Base-by-base conservation (phyloP, 805 yeast genomes). In the Kodamaea hsintzibuensis region DNA sequence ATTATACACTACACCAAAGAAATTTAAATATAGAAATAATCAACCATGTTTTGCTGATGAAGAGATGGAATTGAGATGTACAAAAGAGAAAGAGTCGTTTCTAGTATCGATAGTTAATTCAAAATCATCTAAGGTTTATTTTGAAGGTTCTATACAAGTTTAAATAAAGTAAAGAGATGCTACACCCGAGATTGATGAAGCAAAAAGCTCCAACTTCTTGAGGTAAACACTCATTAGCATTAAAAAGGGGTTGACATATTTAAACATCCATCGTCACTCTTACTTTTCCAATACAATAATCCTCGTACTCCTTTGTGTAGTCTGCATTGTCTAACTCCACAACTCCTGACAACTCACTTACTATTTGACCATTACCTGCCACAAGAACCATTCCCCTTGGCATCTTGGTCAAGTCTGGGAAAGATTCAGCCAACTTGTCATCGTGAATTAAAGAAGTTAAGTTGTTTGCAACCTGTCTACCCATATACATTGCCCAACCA, bases 1-100 rank as follows among this genome's bases (percentile, higher is more conserved):
- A 17, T 43, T 58, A 6, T 39, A 62, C 33, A 19, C 52, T 53
- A n/a, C 14, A 1, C 63, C 70, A 0, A 47, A 55, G 4, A 37
- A 46, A 0, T 69, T 85, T 55, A 70, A 63, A 38, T 85, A 85
- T 67, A 77, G 77, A 50, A 83, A 82, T 50, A 61, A 73, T 35
- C 70, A 67, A 45, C 88, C 89, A 0, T 68, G 81, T 48, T 79
- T 80, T 59, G 78, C 76, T 1, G 71, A 70, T 45, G 77, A 77
- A 25, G 53, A 58, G 12, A 47, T 72, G n/a, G 57, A 53, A n/a
- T 45, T 57, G 30, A 40, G 44, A 3, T 57, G 59, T n/a, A 55
- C 8, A 2, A 13, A 27, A 30, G 30, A 18, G 3, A 27, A 17
- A 2, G 46, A 37, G 1, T 22, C 12, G 25, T 45, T 35, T 16